Evolutionary conservation across 805 yeast genomes (phyloP).

Genomic region (Starmera dryadoides): DNA sequence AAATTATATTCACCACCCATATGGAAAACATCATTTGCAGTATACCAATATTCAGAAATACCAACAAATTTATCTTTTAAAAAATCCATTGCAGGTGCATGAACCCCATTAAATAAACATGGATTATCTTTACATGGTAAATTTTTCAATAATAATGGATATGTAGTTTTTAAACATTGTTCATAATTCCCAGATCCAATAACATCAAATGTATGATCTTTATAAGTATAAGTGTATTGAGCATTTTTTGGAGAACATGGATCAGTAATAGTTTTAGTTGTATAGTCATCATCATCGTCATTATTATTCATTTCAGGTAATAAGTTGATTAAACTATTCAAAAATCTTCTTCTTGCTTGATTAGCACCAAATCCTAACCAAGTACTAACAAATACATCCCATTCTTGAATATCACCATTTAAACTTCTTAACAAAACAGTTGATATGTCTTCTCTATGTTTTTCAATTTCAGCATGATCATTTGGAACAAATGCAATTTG

Average conservation of each 20-base stretch:
- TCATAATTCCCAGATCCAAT: conserved; percentile 77
- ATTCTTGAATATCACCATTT: conserved; percentile 63
- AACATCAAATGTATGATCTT: conserved; percentile 41
- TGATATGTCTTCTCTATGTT: conserved; percentile 69
- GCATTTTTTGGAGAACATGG: conserved; percentile 79
- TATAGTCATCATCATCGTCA: conserved; percentile 37
- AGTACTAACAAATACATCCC: conserved; percentile 89
- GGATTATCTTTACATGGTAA: conserved; percentile 83
- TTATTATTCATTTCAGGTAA: conserved; percentile 41
- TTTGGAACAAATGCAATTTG: conserved; percentile 92
- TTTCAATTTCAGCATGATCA: conserved; percentile 44
- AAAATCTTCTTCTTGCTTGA: conserved; percentile 74
- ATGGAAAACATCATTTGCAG: conserved; percentile 85
- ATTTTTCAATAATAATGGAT: conserved; percentile 72
- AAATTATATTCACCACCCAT: conserved; percentile 87
- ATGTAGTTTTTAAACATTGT: conserved; percentile 60
- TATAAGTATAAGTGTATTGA: conserved; percentile 35
- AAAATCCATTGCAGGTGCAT: conserved; percentile 84
- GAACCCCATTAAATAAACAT: conserved; percentile 91
- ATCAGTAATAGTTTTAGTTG: conserved; percentile 40
- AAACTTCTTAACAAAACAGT: conserved; percentile 56
- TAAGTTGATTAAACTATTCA: conserved; percentile 45
- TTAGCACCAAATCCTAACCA: conserved; percentile 99
- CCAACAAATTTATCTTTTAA: conserved; percentile 81
- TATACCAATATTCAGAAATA: conserved; percentile 95